Conservation (phyloP, 129 eudicot species). For the Flaveria bidentis region DNA sequence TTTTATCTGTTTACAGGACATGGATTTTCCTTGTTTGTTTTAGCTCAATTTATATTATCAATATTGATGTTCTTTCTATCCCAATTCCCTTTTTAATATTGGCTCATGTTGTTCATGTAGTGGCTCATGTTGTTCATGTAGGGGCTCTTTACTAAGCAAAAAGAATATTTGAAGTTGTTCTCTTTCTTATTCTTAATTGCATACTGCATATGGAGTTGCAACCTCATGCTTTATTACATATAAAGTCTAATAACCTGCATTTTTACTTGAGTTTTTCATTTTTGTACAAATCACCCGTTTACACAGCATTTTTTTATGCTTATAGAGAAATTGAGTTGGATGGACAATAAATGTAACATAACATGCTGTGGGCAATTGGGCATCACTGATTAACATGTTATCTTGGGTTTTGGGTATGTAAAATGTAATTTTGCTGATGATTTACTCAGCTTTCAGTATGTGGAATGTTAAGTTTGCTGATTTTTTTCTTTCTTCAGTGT, state of each 20-base stretch:
- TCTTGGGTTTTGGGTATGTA: conserved; percentile 3
- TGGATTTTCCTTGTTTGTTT: background rate
- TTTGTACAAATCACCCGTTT: background rate
- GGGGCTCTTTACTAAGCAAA: background rate
- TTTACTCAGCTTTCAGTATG: background rate
- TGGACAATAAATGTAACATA: background rate
- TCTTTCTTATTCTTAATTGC: background rate
- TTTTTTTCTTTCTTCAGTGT: no score
- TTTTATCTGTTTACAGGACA: background rate
- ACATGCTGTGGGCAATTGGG: no score
- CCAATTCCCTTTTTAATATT: background rate
- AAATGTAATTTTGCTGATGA: background rate
- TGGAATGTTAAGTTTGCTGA: background rate
- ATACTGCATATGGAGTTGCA: background rate
- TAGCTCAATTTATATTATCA: background rate
- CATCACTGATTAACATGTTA: background rate
- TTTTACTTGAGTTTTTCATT: background rate
- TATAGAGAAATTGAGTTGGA: background rate
- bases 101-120: background rate
- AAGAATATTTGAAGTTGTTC: background rate
- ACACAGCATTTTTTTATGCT: no score
- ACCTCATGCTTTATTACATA: background rate
- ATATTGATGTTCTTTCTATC: background rate
- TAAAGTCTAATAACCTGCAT: background rate
- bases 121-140: background rate